phyloP scores from a whole-genome alignment of 805 yeast species.

The Myxozyma monticola region DNA sequence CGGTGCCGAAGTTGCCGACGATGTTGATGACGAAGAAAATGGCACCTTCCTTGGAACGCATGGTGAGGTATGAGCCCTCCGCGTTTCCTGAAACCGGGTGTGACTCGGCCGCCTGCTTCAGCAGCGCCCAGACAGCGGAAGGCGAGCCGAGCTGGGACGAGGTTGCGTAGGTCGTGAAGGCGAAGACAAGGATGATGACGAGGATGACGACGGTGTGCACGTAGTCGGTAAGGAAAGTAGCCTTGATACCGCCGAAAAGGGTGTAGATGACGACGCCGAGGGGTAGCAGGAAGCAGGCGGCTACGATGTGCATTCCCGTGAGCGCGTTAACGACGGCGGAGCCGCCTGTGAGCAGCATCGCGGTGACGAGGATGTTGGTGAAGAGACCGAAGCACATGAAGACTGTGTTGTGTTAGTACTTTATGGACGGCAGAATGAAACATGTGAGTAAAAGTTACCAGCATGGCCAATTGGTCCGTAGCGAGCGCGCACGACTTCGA shows the following conservation, averaged over 20 bases:
- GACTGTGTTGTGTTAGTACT: conserved; percentile 4
- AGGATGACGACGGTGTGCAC: conserved; percentile 78
- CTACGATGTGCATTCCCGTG: conserved; percentile 81
- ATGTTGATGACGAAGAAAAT: conserved; percentile 82
- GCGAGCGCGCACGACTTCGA: conserved; percentile 78
- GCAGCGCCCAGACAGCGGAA: conserved; percentile 70
- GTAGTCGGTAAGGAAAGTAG: conserved; percentile 78
- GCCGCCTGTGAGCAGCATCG: conserved; percentile 89
- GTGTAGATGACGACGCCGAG: conserved; percentile 75
- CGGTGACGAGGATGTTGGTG: conserved; percentile 86
- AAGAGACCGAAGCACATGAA: conserved; percentile 68
- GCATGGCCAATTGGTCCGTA: conserved; percentile 77
- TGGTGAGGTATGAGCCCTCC: conserved; percentile 83
- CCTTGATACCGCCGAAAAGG: conserved; percentile 77
- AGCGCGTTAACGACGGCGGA: conserved; percentile 76
- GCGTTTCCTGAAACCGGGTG: conserved; percentile 78
- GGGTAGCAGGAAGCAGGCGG: conserved; percentile 80
- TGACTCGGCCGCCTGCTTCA: conserved; percentile 61
- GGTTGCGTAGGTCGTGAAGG: conserved; percentile 77
- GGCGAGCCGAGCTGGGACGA: conserved; percentile 76
- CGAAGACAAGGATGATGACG: conserved; percentile 75
- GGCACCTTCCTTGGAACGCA: conserved; percentile 83
- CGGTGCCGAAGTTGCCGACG: conserved; percentile 43
- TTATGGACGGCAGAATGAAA: not conserved
- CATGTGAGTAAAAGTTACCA: conserved; percentile 5